Evolutionary conservation across 2,329 filamentous ascomycete genomes (phyloP), one percentile per base, ranked within the genome.

Genomic region (Falciphora oryzae): DNA sequence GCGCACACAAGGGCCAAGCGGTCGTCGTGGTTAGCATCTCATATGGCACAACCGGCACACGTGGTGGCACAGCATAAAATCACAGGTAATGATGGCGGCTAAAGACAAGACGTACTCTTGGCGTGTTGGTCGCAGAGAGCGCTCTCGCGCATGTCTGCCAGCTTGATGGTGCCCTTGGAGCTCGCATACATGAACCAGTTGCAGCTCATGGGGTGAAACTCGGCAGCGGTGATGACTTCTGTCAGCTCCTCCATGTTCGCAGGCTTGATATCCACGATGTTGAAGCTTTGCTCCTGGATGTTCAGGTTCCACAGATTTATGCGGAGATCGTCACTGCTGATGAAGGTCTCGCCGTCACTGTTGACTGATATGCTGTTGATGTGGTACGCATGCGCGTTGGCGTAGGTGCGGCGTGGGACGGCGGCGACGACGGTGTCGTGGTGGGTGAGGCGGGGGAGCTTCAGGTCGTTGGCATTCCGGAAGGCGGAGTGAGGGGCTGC

Each of bases 311-410:
- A 99, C 65, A 99, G 83, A 77, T 99, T 99, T 83, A 99, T 96
- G 68, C 95, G 89, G 68, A 99, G 81, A 75, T 99, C 95, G 75
- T 99, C 95, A 75, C 93, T 97, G 81, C 93, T 97, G 80, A 99
- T 97, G 78, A 98, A 99, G 0, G 95, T 99, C 82, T 99, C 95
- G 65, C 94, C 95, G 76, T 99, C 95, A 75, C 94, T 98, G 83
- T 99, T 99, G 73, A 98, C 95, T n/a, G 95, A 98, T 77, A 99
- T 99, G 82, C 95, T 98, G 82, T 99, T 99, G 85, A 99, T 98
- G 79, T 99, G 95, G 77, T 99, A 99, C 70, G 95, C 95, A 76
- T 99, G 95, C 63, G 95, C 95, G 75, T 99, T 99, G 71, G 95
- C 93, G 76, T 98, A 99, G 56, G 94, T 97, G 79, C 94, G 90